phyloP scores from a whole-genome alignment of 768 basidiomycete genomes.

The Antrodiella citrinella region DNA sequence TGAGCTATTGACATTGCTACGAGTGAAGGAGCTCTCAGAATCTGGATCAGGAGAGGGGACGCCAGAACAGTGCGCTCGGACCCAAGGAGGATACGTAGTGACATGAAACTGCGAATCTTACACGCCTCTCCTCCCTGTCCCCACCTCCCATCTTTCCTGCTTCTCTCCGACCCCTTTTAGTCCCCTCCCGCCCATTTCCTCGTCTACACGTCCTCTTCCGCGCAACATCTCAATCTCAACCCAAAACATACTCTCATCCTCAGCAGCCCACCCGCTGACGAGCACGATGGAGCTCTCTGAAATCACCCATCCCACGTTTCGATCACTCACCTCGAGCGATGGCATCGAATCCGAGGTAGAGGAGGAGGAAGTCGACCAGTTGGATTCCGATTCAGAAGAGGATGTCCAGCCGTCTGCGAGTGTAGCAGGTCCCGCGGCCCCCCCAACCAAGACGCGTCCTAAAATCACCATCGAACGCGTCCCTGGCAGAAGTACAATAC shows the following conservation, averaged over 20 bases:
- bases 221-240: not conserved
- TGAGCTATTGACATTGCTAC: no score
- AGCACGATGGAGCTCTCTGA: slow-evolving; percentile 5
- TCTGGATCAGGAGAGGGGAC: no score
- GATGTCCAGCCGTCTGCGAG: slow-evolving; percentile 11
- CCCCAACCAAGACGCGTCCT: slow-evolving; percentile 21
- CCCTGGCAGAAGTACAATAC: slow-evolving; percentile 62
- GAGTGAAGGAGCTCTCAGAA: no score
- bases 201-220: not conserved
- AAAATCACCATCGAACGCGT: slow-evolving; percentile 33
- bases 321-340: slow-evolving; percentile 1
- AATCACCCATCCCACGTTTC: slow-evolving; percentile 2
- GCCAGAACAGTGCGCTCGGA: slow-evolving; percentile 11
- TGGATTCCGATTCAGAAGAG: slow-evolving; percentile 48
- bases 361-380: slow-evolving; percentile 60
- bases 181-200: slow-evolving; percentile 1
- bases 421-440: not conserved
- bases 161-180: slow-evolving; percentile 5
- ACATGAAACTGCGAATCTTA: slow-evolving; percentile 10
- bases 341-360: slow-evolving; percentile 26
- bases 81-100: slow-evolving; percentile 6
- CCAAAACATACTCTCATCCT: not conserved
- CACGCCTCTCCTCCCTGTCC: slow-evolving; percentile 5
- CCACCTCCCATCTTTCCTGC: slow-evolving; percentile 2
- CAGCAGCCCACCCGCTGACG: not conserved